phyloP scores from a whole-genome alignment of 2,329 filamentous ascomycete genomes.

The Colletotrichum lupini region DNA sequence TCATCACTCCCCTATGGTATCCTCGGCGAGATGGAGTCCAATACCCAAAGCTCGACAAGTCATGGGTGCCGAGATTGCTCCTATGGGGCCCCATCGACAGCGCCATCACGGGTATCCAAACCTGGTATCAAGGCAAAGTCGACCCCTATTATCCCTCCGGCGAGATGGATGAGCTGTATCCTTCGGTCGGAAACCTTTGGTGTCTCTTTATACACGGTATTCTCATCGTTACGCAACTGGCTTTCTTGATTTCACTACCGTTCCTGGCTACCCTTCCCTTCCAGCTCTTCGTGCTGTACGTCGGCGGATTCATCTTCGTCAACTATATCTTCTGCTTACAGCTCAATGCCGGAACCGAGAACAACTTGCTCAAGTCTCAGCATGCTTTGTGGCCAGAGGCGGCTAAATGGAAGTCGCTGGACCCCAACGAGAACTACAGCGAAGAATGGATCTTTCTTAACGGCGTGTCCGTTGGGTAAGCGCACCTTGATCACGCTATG shows the following conservation, averaged over 20 bases:
- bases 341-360: conserved; percentile 61
- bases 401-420: conserved; percentile 13
- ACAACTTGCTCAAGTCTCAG: conserved; percentile 57
- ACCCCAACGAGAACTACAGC: conserved; percentile 53
- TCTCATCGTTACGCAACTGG: conserved; percentile 67
- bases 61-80: neutral
- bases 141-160: conserved; percentile 53
- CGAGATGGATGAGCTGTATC: conserved; percentile 72
- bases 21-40: neutral
- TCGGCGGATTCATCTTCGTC: conserved; percentile 56
- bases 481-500: conserved; percentile 8
- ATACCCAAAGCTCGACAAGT: neutral
- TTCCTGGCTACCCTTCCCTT: conserved; percentile 56
- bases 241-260: conserved; percentile 69
- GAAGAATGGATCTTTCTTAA: conserved; percentile 88
- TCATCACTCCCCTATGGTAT: conserved; percentile 14
- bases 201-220: conserved; percentile 68
- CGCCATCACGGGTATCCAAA: neutral
- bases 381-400: conserved; percentile 57
- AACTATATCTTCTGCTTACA: conserved; percentile 62
- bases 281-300: conserved; percentile 55
- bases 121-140: neutral
- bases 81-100: neutral
- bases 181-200: conserved; percentile 65
- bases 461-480: conserved; percentile 73